phyloP scores from a whole-genome alignment of 2,329 filamentous ascomycete species.

The Drechmeria coniospora region DNA sequence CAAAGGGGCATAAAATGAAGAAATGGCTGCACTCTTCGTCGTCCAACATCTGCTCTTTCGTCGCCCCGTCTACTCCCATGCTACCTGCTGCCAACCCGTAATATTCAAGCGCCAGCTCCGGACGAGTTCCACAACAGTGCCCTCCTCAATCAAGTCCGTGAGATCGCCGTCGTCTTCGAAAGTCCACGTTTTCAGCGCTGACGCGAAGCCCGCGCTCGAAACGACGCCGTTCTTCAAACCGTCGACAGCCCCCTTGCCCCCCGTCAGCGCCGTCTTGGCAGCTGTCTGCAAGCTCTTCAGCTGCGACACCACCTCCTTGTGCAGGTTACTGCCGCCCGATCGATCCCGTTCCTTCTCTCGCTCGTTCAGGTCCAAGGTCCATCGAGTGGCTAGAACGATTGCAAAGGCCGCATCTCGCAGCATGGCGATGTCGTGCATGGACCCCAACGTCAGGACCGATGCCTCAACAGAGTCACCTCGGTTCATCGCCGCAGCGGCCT shows the following conservation, averaged over 20 bases:
- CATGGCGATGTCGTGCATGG: constrained; percentile 20
- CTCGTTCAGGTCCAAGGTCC: constrained; percentile 21
- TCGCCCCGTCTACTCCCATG: constrained; percentile 12
- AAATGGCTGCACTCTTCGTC: too few species aligned
- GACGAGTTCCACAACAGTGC: constrained; percentile 12
- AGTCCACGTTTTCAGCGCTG: constrained; percentile 12
- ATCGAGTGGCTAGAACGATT: constrained; percentile 14
- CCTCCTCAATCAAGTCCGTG: constrained; percentile 11
- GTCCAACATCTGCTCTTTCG: background rate
- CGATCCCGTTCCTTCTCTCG: constrained; percentile 23
- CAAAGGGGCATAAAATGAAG: too few species aligned
- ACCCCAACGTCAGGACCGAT: constrained; percentile 13
- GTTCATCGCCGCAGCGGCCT: constrained; percentile 4
- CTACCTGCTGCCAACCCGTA: constrained; percentile 18
- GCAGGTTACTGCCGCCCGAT: constrained; percentile 21
- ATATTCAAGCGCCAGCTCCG: constrained; percentile 19
- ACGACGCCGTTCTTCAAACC: constrained; percentile 15
- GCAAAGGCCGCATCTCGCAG: constrained; percentile 23
- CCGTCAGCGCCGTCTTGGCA: constrained; percentile 15
- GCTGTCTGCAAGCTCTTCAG: constrained; percentile 17
- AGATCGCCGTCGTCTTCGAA: constrained; percentile 11
- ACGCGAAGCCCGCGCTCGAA: constrained; percentile 11
- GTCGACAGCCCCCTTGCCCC: constrained; percentile 15
- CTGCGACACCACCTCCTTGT: constrained; percentile 19
- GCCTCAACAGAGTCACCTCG: constrained; percentile 5